Conservation (phyloP, 2,329 filamentous ascomycete genomes). For the Cladosporium sp. region DNA sequence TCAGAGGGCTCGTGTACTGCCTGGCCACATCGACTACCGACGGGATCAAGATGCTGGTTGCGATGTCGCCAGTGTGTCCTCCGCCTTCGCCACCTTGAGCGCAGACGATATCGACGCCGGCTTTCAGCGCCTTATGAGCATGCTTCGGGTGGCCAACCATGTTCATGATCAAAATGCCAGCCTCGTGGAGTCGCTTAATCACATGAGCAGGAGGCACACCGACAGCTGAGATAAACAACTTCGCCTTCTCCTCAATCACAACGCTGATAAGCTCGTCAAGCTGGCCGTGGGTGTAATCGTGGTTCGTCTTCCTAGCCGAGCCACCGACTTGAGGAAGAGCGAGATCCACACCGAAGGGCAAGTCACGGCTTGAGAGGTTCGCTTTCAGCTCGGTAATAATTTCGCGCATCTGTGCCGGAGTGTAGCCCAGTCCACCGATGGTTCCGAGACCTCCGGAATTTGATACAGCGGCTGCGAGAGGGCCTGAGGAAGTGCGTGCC, state of each 20-base stretch:
- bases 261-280: slow-evolving; percentile 86
- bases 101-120: slow-evolving; percentile 87
- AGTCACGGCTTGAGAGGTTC: slow-evolving; percentile 62
- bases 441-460: slow-evolving; percentile 79
- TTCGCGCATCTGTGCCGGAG: slow-evolving; percentile 69
- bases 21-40: slow-evolving; percentile 81
- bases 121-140: slow-evolving; percentile 81
- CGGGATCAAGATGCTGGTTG: slow-evolving; percentile 83
- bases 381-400: slow-evolving; percentile 87
- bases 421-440: slow-evolving; percentile 67
- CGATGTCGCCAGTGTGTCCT: slow-evolving; percentile 86
- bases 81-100: slow-evolving; percentile 92
- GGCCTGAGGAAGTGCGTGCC: slow-evolving; percentile 78
- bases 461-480: slow-evolving; percentile 80
- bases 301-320: slow-evolving; percentile 82
- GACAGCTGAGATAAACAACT: slow-evolving; percentile 82
- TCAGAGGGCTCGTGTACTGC: slow-evolving; percentile 69
- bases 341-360: slow-evolving; percentile 89
- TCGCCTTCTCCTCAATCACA: slow-evolving; percentile 78
- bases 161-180: slow-evolving; percentile 88
- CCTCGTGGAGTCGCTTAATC: slow-evolving; percentile 74
- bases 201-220: slow-evolving; percentile 76
- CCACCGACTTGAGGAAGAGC: slow-evolving; percentile 88
- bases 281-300: slow-evolving; percentile 90
- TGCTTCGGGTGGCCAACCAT: slow-evolving; percentile 95